Evolutionary conservation across 139 green algal genomes (phyloP), one percentile per base, ranked within the genome.

Genomic region (Parachlorella kessleri): DNA sequence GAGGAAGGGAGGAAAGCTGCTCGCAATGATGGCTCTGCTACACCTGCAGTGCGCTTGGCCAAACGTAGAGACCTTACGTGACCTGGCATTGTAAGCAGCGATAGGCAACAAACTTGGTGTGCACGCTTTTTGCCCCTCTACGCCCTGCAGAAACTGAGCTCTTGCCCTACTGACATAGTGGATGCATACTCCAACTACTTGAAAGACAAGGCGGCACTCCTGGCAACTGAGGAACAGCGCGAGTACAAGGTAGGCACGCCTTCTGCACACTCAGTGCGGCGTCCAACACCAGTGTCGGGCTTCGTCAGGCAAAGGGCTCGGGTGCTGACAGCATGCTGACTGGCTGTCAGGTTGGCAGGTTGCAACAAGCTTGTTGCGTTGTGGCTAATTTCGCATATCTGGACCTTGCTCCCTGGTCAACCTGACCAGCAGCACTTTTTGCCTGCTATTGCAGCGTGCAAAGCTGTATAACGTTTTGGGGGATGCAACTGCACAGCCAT

Each of bases 381-480:
- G 28, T 37, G 28, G 24, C 9, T 9, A 69, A 30, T 2, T 37
- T 32, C 63, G n/a, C 18, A 69, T 32, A 33, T 30, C 63, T 37
- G 26, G 26, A 9, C 1, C n/a, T 33, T 69, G 26, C 28, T 69
- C n/a, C 9, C 26, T 9, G n/a, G 24, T 2, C 9, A 32, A 30
- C 18, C 1, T 69, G 28, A 37, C 9, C 9, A 23, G 18, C 9
- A 32, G n/a, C 26, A 33, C 26, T 35, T 23, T 37, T 69, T 33
- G 24, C 63, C 63, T 69, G 26, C 9, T 69, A 9, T 23, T 69
- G 63, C 63, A 69, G 54, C 76, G 76, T 5, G 76, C 76, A 28
- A 81, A 81, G 76, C 53, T 76, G 68, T 67, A 76, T 30, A 76
- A 81, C 38, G 68, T 81, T 0, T 76, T 81, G 76, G 76, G 76